Evolutionary conservation across 352 stramenopile species (phyloP).

Genomic region (Phytophthora rubi): DNA sequence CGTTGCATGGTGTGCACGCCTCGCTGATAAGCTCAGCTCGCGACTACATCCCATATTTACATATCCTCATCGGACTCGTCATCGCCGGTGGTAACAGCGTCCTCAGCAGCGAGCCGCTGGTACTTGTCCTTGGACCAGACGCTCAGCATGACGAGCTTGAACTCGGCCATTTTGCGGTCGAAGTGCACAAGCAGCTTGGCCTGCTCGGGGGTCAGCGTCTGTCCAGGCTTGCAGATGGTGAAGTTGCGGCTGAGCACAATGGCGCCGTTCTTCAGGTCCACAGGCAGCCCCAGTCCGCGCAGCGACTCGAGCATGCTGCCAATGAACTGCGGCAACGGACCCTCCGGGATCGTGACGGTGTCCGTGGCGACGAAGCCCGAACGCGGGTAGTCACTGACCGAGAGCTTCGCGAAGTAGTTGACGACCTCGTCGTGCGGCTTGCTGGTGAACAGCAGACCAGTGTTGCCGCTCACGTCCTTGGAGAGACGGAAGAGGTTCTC

Average conservation of each 20-base stretch:
- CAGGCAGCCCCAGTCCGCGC: slow-evolving; percentile 94
- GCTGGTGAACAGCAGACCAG: slow-evolving; percentile 97
- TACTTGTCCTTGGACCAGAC: slow-evolving; percentile 82
- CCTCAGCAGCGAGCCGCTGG: slow-evolving; percentile 64
- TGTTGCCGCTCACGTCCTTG: slow-evolving; percentile 92
- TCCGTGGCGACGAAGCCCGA: slow-evolving; percentile 93
- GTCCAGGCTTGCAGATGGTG: slow-evolving; percentile 95
- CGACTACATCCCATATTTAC: slow-evolving; percentile 44
- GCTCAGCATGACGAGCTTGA: slow-evolving; percentile 83
- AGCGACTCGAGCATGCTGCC: slow-evolving; percentile 97
- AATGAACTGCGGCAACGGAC: slow-evolving; percentile 93
- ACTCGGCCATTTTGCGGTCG: slow-evolving; percentile 88
- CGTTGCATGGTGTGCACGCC: background rate
- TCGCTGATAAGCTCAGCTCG: slow-evolving; percentile 10
- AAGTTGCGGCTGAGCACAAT: slow-evolving; percentile 93
- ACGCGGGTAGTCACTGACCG: slow-evolving; percentile 93
- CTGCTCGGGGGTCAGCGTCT: slow-evolving; percentile 95
- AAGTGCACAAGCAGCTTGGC: slow-evolving; percentile 95
- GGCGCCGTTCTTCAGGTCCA: slow-evolving; percentile 96
- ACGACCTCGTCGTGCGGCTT: slow-evolving; percentile 87
- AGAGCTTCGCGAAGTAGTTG: slow-evolving; percentile 93
- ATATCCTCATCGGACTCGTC: slow-evolving; percentile 67
- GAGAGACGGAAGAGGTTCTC: slow-evolving; percentile 94
- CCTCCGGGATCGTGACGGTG: slow-evolving; percentile 89
- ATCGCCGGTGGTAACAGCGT: slow-evolving; percentile 38